Evolutionary conservation across 1,139 yeast species (phyloP).

Genomic region (Lodderomyces metapsilosis): DNA sequence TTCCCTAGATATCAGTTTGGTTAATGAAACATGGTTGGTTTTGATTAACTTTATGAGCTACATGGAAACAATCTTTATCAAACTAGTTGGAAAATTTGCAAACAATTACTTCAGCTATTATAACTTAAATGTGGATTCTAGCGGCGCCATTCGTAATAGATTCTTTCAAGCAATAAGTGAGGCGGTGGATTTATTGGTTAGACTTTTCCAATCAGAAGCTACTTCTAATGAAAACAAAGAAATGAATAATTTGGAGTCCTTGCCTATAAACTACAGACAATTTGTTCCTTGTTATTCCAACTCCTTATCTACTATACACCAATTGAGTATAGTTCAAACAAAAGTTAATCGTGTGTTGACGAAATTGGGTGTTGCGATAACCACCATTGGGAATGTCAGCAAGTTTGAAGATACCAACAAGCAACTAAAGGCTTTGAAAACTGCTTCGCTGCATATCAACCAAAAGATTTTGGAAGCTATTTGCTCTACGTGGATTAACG

Average conservation of each 20-base stretch:
- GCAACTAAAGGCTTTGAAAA: conserved; percentile 34
- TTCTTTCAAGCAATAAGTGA: conserved; percentile 28
- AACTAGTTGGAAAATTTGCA: conserved; percentile 34
- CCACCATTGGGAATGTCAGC: conserved; percentile 33
- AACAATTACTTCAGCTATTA: conserved; percentile 39
- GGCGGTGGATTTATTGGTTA: conserved; percentile 26
- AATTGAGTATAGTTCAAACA: conserved; percentile 31
- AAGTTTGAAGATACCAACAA: conserved; percentile 39
- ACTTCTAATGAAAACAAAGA: conserved; percentile 20
- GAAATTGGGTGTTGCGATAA: conserved; percentile 33
- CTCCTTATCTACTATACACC: conserved; percentile 41
- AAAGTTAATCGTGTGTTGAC: conserved; percentile 33
- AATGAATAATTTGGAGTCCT: conserved; percentile 30
- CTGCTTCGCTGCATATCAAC: conserved; percentile 31
- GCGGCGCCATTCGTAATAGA: conserved; percentile 28
- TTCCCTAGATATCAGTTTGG: conserved; percentile 41
- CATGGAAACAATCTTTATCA: conserved; percentile 31
- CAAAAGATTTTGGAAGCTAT: conserved; percentile 44
- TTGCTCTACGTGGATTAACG: conserved; percentile 50
- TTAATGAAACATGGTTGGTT: conserved; percentile 48
- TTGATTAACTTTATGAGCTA: conserved; percentile 37
- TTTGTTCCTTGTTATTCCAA: conserved; percentile 45
- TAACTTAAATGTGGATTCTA: conserved; percentile 27
- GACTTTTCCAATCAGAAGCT: conserved; percentile 28
- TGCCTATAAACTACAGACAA: conserved; percentile 35